Evolutionary conservation across 306 rosid genomes (phyloP).

Genomic region (Gleditsia sinensis): DNA sequence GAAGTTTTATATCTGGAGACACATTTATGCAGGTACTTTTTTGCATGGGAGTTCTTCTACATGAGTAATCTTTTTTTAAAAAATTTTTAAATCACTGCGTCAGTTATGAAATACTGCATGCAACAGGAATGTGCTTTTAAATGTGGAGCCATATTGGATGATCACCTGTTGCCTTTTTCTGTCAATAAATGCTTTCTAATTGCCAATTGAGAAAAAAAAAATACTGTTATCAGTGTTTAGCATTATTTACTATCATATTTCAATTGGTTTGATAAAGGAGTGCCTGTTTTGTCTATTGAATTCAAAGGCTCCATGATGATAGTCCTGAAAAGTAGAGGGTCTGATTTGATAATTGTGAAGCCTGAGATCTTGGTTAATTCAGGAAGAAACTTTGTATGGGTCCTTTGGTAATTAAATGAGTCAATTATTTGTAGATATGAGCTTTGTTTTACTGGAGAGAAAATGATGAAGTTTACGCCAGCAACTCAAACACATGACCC

Average conservation of each 20-base stretch:
- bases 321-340: slow-evolving; percentile 9
- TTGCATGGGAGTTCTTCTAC: slow-evolving; percentile 23
- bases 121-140: slow-evolving; percentile 1
- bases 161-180: background rate
- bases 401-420: slow-evolving; percentile 15
- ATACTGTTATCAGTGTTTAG: background rate
- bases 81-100: background rate
- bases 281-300: background rate
- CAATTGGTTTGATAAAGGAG: background rate
- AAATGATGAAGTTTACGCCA: slow-evolving; percentile 60
- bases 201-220: background rate
- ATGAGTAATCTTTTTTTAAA: background rate
- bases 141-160: slow-evolving; percentile 7
- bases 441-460: slow-evolving; percentile 88
- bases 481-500: slow-evolving; percentile 59
- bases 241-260: slow-evolving; percentile 15
- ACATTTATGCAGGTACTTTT: slow-evolving; percentile 67
- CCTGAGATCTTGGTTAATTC: slow-evolving; percentile 27
- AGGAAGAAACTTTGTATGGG: background rate
- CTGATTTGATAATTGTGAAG: slow-evolving; percentile 17
- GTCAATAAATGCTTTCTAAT: background rate
- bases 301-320: slow-evolving; percentile 1
- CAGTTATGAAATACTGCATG: slow-evolving; percentile 16
- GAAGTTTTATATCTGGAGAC: slow-evolving; percentile 95
- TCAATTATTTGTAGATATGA: slow-evolving; percentile 65